Conservation (phyloP, 1,284 basidiomycete genomes). For the Ustilago trichophora region DNA sequence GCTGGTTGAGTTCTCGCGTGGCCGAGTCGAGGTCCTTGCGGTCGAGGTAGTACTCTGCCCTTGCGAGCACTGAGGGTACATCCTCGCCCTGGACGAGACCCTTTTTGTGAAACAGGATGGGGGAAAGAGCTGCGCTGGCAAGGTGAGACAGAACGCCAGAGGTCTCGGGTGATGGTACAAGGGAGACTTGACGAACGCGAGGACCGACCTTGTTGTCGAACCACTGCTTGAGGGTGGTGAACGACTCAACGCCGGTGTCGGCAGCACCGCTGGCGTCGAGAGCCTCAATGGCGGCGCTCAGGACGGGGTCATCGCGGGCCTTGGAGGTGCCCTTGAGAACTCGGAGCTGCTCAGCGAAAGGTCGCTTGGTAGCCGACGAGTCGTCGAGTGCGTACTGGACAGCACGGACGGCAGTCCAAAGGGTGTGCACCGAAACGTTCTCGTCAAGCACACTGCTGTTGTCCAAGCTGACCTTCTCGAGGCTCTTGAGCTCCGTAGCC, state of each 20-base stretch:
- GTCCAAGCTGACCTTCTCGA: constrained; percentile 89
- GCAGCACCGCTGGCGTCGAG: constrained; percentile 77
- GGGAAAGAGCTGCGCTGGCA: constrained; percentile 79
- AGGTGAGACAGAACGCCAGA: constrained; percentile 88
- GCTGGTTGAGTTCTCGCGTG: constrained; percentile 87
- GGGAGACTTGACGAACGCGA: constrained; percentile 83
- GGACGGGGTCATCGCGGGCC: constrained; percentile 71
- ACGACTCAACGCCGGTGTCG: constrained; percentile 83
- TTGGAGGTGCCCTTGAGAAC: constrained; percentile 75
- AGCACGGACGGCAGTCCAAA: constrained; percentile 69
- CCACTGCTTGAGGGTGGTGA: constrained; percentile 88
- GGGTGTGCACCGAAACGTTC: constrained; percentile 83
- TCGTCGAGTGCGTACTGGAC: constrained; percentile 69
- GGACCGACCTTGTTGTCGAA: constrained; percentile 86
- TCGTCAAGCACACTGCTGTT: constrained; percentile 89
- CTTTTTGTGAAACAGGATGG: constrained; percentile 81
- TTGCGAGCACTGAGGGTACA: constrained; percentile 82
- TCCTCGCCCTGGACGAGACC: constrained; percentile 78
- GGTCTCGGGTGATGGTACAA: constrained; percentile 78
- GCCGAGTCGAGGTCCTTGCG: constrained; percentile 94
- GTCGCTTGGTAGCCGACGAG: constrained; percentile 73
- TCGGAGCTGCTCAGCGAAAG: constrained; percentile 89
- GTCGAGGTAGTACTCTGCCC: constrained; percentile 88
- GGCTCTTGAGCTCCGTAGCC: constrained; percentile 84
- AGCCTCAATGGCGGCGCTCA: constrained; percentile 49